Evolutionary conservation across 2,329 filamentous ascomycete genomes (phyloP), one percentile per base, ranked within the genome.

Genomic region (Diaporthe australafricana): DNA sequence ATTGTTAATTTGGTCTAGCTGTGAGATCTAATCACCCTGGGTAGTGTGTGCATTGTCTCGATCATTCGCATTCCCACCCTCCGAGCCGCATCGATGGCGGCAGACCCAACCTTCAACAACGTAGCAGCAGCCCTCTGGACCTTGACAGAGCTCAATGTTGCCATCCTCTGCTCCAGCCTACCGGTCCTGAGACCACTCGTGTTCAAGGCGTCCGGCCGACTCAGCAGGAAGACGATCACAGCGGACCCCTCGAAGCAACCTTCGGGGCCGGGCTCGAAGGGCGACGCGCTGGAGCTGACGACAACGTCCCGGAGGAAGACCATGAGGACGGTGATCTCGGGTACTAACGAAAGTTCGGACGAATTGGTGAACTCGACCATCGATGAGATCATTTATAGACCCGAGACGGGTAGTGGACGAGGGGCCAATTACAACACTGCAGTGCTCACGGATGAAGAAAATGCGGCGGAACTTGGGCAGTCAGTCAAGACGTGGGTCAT

Each of bases 31-130:
- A 63, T 35, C 14, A 32, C 32, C 20, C 22, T 47, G 27, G 30
- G 32, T 30, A 81, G 80, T 70, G 77, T 79, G 16, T 79, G 79
- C 70, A 76, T 80, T 56, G 78, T 81, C 48, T 81, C 80, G 27
- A 74, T 80, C 65, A 76, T 78, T 67, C 79, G 80, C 72, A 75
- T 81, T 47, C 78, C 78, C 70, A 79, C 79, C 32, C 78, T 81
- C 48, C 76, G 73, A 35, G 70, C 70, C 12, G 77, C 77, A n/a
- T 77, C 77, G 71, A 65, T 72, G 66, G 77, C 75, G 50, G 27
- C 76, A 52, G 79, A 80, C 70, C 76, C 79, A 5, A 77, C 78
- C 1, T 81, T 78, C 79, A 77, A 79, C 70, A 78, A 80, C 70
- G 77, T 77, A 32, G 75, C 75, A 57, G 78, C 78, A 5, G 78